Base-by-base conservation (phyloP, 176 grass and related monocot species). In the Calamus simplicifolius region DNA sequence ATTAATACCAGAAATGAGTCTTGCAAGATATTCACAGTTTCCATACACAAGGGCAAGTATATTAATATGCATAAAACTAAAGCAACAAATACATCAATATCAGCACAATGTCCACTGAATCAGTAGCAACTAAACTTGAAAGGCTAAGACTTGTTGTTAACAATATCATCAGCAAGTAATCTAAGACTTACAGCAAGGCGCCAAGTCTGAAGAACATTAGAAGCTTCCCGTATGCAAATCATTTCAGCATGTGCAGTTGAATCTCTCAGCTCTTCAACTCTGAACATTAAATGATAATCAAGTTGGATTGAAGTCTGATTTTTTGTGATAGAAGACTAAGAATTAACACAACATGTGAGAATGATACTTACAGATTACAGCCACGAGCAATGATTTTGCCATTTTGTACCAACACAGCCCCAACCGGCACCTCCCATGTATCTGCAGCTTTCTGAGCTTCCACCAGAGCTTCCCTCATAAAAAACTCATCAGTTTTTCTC, bases 231-330 rank as follows among this genome's bases (percentile, higher is more conserved):
- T 75, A 97, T 97, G 82, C 92, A 97, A 73, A 88, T 58, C 82
- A 97, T 97, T 85, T 97, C 92, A 82, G 92, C 92, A 85, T 97
- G 92, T 57, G 92, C 87, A 16, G 87, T 91, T 85, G 92, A 91
- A 82, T 97, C 92, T 71, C 92, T 97, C 51, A 76, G 78, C 74
- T 88, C 92, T 82, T 97, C 92, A 59, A 97, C 92, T 77, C 92
- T 91, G 73, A 56, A 81, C 29, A 89, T 17, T 58, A 18, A 74
- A 75, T 43, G 15, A 66, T 57, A 57, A 79, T n/a, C 26, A 60
- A 64, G n/a, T 14, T 50, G 49, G 15, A 6, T 56, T 13, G 19
- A 25, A 25, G 53, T 56, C 8, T 19, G 53, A 8, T 43, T 51
- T 50, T 31, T 19, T 5, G 27, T 66, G 8, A 51, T 18, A 66